Evolutionary conservation across 768 basidiomycete genomes (phyloP), one percentile per base, ranked within the genome.

Genomic region (Collybia mongolica): DNA sequence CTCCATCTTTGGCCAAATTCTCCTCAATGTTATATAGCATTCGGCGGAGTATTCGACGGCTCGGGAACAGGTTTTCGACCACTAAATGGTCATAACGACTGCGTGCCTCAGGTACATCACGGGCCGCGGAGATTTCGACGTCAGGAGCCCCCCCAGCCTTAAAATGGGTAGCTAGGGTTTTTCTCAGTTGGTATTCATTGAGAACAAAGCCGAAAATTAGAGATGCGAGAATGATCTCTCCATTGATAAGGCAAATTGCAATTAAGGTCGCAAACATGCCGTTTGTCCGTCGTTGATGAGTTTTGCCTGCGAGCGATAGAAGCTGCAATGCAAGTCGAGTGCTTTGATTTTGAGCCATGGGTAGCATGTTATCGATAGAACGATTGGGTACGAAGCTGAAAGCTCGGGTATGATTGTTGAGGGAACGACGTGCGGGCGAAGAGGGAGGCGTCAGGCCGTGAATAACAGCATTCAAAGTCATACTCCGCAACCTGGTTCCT

Each of bases 191-290:
- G 72, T 77, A 86, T 24, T 89, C 84, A 54, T 84, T 80, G 38
- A 88, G 66, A 17, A 88, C 60, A 37, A 81, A 65, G 1, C 77
- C 85, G 49, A 91, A 88, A 5, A 90, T 67, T 22, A 91, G 66
- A 1, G 86, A 84, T 0, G 81, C 89, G n/a, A 88, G 73, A 36
- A 92, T 75, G 43, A 93, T 82, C 61, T 93, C 90, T 20, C 88
- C 88, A 44, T 92, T 88, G 35, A 90, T 62, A 17, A 93, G 70
- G 49, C 84, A 87, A 7, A 84, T 75, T 3, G 77, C 70, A 54
- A 91, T 72, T 43, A 90, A 65, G 1, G 73, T 71, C 45, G 76
- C 75, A 60, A 83, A 88, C 73, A 88, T 81, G 24, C 71, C 68
- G n/a, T 77, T 66, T 1, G 81, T 80, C 39, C 84, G 77, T 24